These are phyloP conservation scores for Neurospora cerealis DNA, from an alignment of 495 filamentous ascomycete genomes.

Conservation along the genomic window DNA sequence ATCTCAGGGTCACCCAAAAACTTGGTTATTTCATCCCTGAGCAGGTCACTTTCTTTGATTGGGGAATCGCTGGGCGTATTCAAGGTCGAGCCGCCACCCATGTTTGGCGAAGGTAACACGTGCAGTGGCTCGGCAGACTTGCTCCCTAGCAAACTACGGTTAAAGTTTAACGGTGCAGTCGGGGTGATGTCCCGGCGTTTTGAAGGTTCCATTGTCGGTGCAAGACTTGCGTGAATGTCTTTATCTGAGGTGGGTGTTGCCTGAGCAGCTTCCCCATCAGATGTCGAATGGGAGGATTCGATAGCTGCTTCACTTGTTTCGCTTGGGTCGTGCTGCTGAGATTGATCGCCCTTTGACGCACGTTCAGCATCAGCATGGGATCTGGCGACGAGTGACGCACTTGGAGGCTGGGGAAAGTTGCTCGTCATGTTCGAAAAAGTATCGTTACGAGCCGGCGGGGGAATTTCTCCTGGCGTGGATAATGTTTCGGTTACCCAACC, in stretches of 20 bases:
- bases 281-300: neutral
- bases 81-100: slow-evolving; percentile 43
- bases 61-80: slow-evolving; percentile 47
- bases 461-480: slow-evolving; percentile 18
- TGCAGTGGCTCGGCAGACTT: slow-evolving; percentile 3
- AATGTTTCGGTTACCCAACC: slow-evolving; percentile 54
- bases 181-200: slow-evolving; percentile 26
- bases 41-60: slow-evolving; percentile 63
- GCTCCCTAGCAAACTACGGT: slow-evolving; percentile 13
- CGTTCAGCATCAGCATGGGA: slow-evolving; percentile 1
- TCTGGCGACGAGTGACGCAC: neutral
- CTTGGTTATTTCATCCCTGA: slow-evolving; percentile 72
- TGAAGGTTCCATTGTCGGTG: slow-evolving; percentile 10
- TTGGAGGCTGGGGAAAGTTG: neutral
- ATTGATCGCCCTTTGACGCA: neutral
- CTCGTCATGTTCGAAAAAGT: slow-evolving; percentile 1
- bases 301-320: neutral
- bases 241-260: neutral
- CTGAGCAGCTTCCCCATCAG: neutral
- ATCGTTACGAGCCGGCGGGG: slow-evolving; percentile 10
- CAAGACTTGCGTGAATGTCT: slow-evolving; percentile 1
- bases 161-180: slow-evolving; percentile 41
- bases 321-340: neutral
- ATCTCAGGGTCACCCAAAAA: slow-evolving; percentile 48
- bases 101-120: slow-evolving; percentile 22